A percentile compares a stretch with the other conserved stretches of the same genome.
Evolutionary conservation across 345 rosid species (phyloP).

Genomic region (Eucalyptus regnans): DNA sequence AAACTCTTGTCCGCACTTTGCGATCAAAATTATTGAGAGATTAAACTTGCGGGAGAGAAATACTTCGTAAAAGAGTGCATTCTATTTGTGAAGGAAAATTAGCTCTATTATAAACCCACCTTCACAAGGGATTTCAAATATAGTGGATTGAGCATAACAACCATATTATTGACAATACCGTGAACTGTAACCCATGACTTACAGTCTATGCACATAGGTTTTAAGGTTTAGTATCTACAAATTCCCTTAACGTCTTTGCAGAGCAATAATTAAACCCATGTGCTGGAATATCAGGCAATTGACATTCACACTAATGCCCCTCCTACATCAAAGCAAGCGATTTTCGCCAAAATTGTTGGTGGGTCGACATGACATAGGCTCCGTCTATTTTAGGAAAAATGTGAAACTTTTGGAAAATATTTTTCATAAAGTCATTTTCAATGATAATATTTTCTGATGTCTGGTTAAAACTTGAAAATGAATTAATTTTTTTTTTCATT

Average conservation of each 20-base stretch:
- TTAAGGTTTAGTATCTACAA: not conserved
- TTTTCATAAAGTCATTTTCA: too few species aligned
- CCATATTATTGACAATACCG: not conserved
- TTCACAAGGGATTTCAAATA: not conserved
- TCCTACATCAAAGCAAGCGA: not conserved
- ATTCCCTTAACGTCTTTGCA: not conserved
- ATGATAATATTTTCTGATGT: fast-evolving
- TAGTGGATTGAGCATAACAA: not conserved
- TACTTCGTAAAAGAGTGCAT: not conserved
- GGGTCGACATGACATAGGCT: not conserved
- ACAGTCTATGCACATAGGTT: too few species aligned
- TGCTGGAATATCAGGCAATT: not conserved
- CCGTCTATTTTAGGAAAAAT: too few species aligned
- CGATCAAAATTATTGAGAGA: not conserved
- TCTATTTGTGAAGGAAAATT: not conserved
- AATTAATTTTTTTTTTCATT: too few species aligned
- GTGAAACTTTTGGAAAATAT: too few species aligned
- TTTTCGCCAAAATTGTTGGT: not conserved
- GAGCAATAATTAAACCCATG: not conserved
- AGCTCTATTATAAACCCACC: not conserved
- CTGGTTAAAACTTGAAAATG: too few species aligned
- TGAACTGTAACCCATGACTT: too few species aligned
- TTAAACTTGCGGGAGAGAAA: not conserved
- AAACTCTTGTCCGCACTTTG: not conserved
- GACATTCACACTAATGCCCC: not conserved